Percentiles rank a stretch among this genome's conserved stretches.
Conservation (phyloP, 768 basidiomycete genomes). For the Exsudoporus frostii region DNA sequence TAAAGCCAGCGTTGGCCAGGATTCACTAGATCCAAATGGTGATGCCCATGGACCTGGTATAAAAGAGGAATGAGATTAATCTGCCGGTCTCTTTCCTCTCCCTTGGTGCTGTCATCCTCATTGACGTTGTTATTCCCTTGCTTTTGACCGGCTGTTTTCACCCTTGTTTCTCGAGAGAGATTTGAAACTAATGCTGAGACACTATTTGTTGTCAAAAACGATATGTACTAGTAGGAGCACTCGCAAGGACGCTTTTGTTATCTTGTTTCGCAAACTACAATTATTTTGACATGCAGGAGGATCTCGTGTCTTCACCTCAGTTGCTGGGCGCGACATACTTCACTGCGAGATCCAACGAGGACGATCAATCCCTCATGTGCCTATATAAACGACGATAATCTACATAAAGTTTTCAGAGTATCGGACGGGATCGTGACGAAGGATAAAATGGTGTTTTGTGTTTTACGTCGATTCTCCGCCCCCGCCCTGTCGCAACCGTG, state of each 20-base stretch:
- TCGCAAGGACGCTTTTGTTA: constrained; percentile 7
- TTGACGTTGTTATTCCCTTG: not conserved
- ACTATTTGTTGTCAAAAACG: constrained; percentile 1
- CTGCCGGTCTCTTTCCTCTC: not conserved
- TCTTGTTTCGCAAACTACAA: not conserved
- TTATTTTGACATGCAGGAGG: not conserved
- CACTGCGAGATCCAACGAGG: not conserved
- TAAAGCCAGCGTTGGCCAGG: constrained; percentile 16
- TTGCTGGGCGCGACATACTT: not conserved
- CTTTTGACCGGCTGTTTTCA: not conserved
- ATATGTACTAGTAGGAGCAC: constrained; percentile 6
- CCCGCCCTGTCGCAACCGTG: not conserved
- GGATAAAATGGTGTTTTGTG: not conserved
- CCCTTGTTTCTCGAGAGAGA: not conserved
- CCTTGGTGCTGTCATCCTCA: not conserved
- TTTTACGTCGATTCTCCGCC: not conserved
- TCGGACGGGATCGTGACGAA: not conserved
- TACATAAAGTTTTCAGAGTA: not conserved
- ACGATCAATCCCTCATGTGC: not conserved
- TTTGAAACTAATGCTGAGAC: constrained; percentile 7
- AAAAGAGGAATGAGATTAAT: constrained; percentile 27
- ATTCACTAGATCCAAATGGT: constrained; percentile 14
- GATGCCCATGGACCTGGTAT: constrained; percentile 17
- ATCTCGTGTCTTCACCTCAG: not conserved
- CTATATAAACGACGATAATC: not conserved